A percentile compares a stretch with the other conserved stretches of the same genome.
Evolutionary conservation across 192 early-diverging fungal genomes (phyloP).

Genomic region (Coemansia aciculifera): DNA sequence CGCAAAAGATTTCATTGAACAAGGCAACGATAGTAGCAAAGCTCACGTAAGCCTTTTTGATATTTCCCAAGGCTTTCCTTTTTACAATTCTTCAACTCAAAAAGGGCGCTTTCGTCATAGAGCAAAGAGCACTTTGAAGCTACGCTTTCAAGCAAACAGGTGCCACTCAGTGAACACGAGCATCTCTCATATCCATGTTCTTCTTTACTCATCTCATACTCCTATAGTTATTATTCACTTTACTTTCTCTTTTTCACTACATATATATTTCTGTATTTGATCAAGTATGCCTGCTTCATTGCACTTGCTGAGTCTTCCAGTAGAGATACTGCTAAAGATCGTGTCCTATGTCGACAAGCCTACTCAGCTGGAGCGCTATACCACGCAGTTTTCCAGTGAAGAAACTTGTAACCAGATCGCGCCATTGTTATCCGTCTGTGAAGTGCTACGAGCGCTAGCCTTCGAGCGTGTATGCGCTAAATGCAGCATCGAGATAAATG

Average conservation of each 20-base stretch:
- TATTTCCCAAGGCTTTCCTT: too few relatives aligned
- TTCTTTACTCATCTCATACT: not conserved
- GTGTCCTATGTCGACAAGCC: not conserved
- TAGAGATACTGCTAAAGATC: not conserved
- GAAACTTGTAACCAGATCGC: not conserved
- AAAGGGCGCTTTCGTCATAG: not conserved
- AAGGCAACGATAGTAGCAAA: not conserved
- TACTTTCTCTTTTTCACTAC: not conserved
- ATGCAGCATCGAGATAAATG: not conserved
- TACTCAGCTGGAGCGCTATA: not conserved
- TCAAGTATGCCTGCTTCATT: not conserved
- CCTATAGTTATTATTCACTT: not conserved
- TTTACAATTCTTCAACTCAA: not conserved
- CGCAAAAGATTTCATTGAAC: too few relatives aligned
- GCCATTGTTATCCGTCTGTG: not conserved
- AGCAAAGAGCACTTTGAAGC: not conserved
- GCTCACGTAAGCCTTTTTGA: not conserved
- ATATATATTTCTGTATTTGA: not conserved
- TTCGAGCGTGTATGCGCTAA: slow-evolving; percentile 3
- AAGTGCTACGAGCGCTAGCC: not conserved
- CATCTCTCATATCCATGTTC: not conserved
- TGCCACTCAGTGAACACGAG: not conserved
- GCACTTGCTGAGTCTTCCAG: not conserved
- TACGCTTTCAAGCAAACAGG: not conserved
- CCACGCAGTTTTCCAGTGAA: not conserved